A percentile compares a stretch with the other conserved stretches of the same genome.
Evolutionary conservation across 257 asterid species (phyloP).

Genomic region (Nicotiana knightiana): DNA sequence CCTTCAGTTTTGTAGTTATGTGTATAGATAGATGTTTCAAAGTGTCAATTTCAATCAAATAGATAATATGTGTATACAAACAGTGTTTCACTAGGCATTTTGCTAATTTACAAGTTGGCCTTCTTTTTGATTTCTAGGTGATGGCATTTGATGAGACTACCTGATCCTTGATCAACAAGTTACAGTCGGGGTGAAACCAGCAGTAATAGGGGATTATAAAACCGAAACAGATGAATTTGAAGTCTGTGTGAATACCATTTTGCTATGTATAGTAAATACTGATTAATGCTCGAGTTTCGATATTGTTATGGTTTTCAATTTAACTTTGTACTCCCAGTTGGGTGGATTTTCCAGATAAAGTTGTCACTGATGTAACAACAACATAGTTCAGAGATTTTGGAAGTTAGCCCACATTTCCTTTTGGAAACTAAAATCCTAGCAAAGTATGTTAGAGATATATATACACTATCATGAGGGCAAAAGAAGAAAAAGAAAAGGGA

Average conservation of each 20-base stretch:
- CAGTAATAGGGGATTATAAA: not conserved
- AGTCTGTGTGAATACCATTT: conserved; percentile 2
- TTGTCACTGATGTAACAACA: not conserved
- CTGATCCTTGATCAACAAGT: not conserved
- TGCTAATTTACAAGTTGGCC: not conserved
- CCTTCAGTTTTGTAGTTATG: no score
- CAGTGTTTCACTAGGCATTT: not conserved
- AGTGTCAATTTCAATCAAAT: not conserved
- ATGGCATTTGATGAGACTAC: conserved; percentile 17
- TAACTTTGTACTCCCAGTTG: not conserved
- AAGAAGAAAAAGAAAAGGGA: no score
- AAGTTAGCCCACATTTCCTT: not conserved
- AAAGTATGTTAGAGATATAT: no score
- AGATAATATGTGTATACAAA: not conserved
- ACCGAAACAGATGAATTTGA: not conserved
- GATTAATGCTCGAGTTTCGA: conserved; percentile 3
- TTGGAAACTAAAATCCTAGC: no score
- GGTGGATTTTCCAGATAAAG: not conserved
- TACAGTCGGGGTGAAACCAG: not conserved
- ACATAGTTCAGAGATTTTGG: not conserved
- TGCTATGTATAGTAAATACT: conserved; percentile 8
- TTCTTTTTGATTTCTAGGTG: not conserved
- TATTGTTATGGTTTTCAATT: not conserved
- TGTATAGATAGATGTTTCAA: not conserved
- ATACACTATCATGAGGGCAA: no score